Evolutionary conservation across 768 basidiomycete genomes (phyloP).

Genomic region (Tricholoma sp.): DNA sequence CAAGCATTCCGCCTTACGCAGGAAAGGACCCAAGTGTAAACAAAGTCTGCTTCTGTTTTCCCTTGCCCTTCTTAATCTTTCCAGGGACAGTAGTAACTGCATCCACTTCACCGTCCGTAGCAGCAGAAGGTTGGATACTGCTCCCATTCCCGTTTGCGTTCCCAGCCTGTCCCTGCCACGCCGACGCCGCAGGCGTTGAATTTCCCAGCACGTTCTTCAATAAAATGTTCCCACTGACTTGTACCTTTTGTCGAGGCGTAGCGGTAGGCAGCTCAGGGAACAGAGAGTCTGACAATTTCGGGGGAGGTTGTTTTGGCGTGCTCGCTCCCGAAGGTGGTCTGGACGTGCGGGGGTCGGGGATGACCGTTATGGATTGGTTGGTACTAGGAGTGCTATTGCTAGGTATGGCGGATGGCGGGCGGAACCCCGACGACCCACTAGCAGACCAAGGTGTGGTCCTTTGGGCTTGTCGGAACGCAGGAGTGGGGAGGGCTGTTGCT

Average conservation of each 20-base stretch:
- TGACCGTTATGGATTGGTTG: conserved; percentile 20
- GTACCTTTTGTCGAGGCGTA: conserved; percentile 35
- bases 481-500: conserved; percentile 9
- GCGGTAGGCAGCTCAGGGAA: conserved; percentile 69
- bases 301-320: conserved; percentile 24
- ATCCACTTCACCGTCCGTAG: conserved; percentile 10
- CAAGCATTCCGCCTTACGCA: not conserved
- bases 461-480: conserved; percentile 39
- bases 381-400: conserved; percentile 15
- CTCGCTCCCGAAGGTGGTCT: conserved; percentile 11
- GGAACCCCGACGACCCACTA: conserved; percentile 23
- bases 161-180: conserved; percentile 40
- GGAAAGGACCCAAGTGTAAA: conserved; percentile 60
- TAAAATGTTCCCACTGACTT: conserved; percentile 59
- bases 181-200: conserved; percentile 31
- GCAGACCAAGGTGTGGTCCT: conserved; percentile 63
- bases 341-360: conserved; percentile 14
- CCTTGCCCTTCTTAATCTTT: conserved; percentile 73
- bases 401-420: conserved; percentile 15
- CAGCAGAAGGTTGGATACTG: not conserved
- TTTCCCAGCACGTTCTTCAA: conserved; percentile 62
- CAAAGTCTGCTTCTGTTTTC: conserved; percentile 80
- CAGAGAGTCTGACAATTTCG: conserved; percentile 46
- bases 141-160: conserved; percentile 8
- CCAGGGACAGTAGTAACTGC: conserved; percentile 3